Base-by-base conservation (phyloP, 768 basidiomycete species). In the Naganishia vaughanmartiniae region DNA sequence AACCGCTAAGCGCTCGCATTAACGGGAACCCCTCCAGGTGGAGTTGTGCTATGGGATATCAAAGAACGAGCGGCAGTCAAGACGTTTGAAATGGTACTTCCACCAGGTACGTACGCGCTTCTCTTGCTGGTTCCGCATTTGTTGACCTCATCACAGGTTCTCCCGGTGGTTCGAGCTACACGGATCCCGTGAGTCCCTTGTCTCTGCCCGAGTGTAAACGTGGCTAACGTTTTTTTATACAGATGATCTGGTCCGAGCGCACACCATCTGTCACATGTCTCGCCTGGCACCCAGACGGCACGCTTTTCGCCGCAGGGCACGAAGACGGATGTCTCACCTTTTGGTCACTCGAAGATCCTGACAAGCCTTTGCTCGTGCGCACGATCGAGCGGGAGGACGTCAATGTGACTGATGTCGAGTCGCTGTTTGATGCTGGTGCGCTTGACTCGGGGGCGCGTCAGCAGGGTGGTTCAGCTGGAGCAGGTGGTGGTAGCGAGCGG, bases 301-400 rank as follows among this genome's bases (percentile, higher is more conserved):
- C 91, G 70, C 84, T 91, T 71, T 89, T 95, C 71, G 90, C 86
- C 26, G 88, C 87, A 15, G 92, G 93, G 0, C 86, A 93, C 76
- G 84, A 87, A 21, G 93, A 95, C 78, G 92, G 93, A 10, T 88
- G 87, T 63, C 85, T 95, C 36, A 87, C 89, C 5, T 90, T 93
- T 78, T 93, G 91, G 89, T 88, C 90, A 0, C 82, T 88, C 1
- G 88, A 90, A 54, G 91, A 93, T 73, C 86, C 89, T 72, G 88
- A 89, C 69, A 86, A 86, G 65, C 89, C 92, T 0, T 81, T 95
- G 26, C 83, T 88, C 60, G 89, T 91, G 28, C 84, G 89, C 54
- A 93, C 91, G 0, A 77, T 93, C 56, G 80, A 79, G 21, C 77
- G 78, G 54, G 81, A 81, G 54, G 83, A 83, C 70, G 82, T 83